A percentile compares a stretch with the other conserved stretches of the same genome.
Conservation (phyloP, 2,329 filamentous ascomycete genomes). For the Zymoseptoria brevis region DNA sequence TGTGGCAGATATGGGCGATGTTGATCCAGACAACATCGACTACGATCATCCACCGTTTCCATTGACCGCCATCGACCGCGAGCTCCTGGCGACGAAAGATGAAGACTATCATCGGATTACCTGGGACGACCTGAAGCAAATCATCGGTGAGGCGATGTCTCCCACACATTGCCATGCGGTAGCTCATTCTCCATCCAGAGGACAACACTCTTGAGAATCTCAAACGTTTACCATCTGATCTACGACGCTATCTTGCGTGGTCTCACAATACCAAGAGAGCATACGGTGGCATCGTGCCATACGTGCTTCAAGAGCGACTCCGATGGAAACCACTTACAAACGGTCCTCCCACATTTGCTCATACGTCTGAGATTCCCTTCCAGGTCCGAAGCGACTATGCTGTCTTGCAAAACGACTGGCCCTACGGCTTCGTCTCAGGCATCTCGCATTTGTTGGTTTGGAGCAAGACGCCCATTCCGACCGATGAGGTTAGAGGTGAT, state of each 20-base stretch:
- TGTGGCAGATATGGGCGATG: slow-evolving; percentile 8
- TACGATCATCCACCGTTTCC: slow-evolving; percentile 34
- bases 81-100: slow-evolving; percentile 44
- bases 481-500: slow-evolving; percentile 40
- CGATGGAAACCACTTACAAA: slow-evolving; percentile 37
- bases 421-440: slow-evolving; percentile 49
- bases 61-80: slow-evolving; percentile 43
- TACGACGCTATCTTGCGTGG: slow-evolving; percentile 54
- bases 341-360: slow-evolving; percentile 32
- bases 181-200: slow-evolving; percentile 13
- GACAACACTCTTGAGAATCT: slow-evolving; percentile 48
- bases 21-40: slow-evolving; percentile 21
- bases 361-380: slow-evolving; percentile 45
- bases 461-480: slow-evolving; percentile 44
- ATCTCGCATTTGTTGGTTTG: slow-evolving; percentile 53
- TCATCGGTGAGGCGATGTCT: slow-evolving; percentile 38
- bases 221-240: slow-evolving; percentile 51
- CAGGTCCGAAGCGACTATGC: slow-evolving; percentile 47
- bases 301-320: slow-evolving; percentile 48
- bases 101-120: slow-evolving; percentile 45
- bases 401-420: slow-evolving; percentile 56
- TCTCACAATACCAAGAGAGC: slow-evolving; percentile 45
- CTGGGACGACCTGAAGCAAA: slow-evolving; percentile 45
- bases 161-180: not conserved
- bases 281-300: slow-evolving; percentile 50